These are phyloP conservation scores for Scleroderma citrinum DNA, from an alignment of 768 basidiomycete genomes.

Conservation along the genomic window DNA sequence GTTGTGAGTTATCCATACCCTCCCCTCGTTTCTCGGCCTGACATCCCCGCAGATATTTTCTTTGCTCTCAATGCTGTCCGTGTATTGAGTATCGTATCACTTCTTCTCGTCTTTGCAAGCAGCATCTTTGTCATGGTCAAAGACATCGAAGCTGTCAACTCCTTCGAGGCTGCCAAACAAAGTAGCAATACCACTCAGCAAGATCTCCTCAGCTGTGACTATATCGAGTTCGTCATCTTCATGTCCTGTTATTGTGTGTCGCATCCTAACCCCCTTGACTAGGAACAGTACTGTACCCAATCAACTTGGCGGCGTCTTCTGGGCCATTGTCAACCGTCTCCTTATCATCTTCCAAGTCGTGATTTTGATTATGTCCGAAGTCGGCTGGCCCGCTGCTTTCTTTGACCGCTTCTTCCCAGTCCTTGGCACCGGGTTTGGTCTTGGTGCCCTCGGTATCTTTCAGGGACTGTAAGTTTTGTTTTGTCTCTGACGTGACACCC, in stretches of 20 bases:
- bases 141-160: conserved; percentile 72
- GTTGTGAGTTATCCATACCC: conserved; percentile 34
- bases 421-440: conserved; percentile 75
- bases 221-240: conserved; percentile 55
- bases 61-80: conserved; percentile 78
- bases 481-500: background rate
- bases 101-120: conserved; percentile 76
- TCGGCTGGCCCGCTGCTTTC: conserved; percentile 73
- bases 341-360: conserved; percentile 83
- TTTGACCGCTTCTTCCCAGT: conserved; percentile 86
- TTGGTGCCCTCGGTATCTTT: conserved; percentile 83
- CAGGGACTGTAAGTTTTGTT: conserved; percentile 64
- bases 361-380: conserved; percentile 74
- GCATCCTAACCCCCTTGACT: conserved; percentile 17
- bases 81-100: conserved; percentile 68
- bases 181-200: conserved; percentile 25
- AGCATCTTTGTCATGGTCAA: conserved; percentile 68
- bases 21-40: background rate
- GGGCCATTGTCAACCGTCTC: conserved; percentile 83
- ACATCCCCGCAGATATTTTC: conserved; percentile 44
- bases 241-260: background rate
- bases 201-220: conserved; percentile 55
- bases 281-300: conserved; percentile 80
- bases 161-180: conserved; percentile 42
- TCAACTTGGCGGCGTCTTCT: conserved; percentile 86